A percentile compares a stretch with the other conserved stretches of the same genome.
Conservation (phyloP, 202 grass and related monocot species). For the Dendrocalamus latiflorus region DNA sequence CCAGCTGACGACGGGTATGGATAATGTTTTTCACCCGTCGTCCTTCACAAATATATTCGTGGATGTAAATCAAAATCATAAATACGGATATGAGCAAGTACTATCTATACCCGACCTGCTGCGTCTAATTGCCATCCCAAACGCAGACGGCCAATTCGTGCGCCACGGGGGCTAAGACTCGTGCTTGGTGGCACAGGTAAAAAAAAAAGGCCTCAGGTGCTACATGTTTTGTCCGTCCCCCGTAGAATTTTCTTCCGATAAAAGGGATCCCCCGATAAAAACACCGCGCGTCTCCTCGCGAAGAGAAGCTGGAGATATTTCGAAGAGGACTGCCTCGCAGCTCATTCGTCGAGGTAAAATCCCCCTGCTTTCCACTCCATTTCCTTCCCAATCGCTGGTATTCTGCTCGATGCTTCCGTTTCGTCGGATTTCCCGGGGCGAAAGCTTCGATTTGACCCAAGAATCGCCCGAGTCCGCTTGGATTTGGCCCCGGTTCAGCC, state of each 20-base stretch:
- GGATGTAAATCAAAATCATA: accelerated
- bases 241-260: not conserved
- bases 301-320: not conserved
- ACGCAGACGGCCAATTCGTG: no score
- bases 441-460: constrained; percentile 7
- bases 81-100: no score
- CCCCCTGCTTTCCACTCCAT: not conserved
- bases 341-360: constrained; percentile 29
- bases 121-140: no score
- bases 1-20: accelerated
- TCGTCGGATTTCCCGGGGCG: not conserved
- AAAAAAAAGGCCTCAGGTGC: no score
- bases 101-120: no score
- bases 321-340: not conserved
- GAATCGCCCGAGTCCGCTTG: not conserved
- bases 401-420: not conserved
- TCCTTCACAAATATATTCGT: accelerated
- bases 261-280: no score
- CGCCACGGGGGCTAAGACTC: no score
- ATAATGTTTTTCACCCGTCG: accelerated
- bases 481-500: not conserved
- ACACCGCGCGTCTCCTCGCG: not conserved
- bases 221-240: no score
- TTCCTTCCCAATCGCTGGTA: not conserved
- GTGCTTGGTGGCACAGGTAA: no score